Evolutionary conservation across 2,329 filamentous ascomycete genomes (phyloP), one percentile per base, ranked within the genome.

Genomic region (Domatiomyces catenatus): DNA sequence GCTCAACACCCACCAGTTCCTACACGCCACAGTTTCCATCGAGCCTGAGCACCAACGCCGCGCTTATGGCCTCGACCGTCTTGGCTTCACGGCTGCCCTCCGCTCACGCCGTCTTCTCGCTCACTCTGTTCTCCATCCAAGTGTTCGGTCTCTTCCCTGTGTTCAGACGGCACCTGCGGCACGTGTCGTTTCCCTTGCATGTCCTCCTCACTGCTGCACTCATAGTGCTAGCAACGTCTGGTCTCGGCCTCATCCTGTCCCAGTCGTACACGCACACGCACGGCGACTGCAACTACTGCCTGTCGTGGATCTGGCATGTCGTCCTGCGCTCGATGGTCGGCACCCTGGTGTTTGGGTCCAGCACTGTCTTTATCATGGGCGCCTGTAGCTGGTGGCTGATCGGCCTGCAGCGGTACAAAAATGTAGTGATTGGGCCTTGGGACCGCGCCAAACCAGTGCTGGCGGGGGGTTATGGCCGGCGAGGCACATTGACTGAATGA

Each of bases 341-440:
- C 10, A 81, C 86, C 56, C 66, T 90, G 1, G 71, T 94, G 5
- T 86, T 86, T 4, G 77, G 80, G n/a, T 61, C 90, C 8, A 72
- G 87, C 19, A 83, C 84, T 0, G 79, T 81, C 3, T 65, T 94
- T 49, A 81, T 81, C 1, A 94, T 95, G 80, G 92, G 90, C 1
- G 83, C 88, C 10, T 95, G 89, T 65, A 94, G 87, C 64, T 96
- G 89, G 90, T 96, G 92, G 89, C 70, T 98, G 56, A 96, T 98
- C 62, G 86, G 88, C 7, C 67, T 98, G 66, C 92, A 98, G 69
- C 90, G 94, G 70, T 98, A 96, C 69, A 98, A 98, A 73, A 96
- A 96, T 65, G 92, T 96, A 69, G 95, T 98, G 58, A 86, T 89
- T 62, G 92, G 92, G 44, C 92, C 92, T 1, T 98, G 92, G 92